Base-by-base conservation (phyloP, 345 rosid genomes). In the Salix purpurea region DNA sequence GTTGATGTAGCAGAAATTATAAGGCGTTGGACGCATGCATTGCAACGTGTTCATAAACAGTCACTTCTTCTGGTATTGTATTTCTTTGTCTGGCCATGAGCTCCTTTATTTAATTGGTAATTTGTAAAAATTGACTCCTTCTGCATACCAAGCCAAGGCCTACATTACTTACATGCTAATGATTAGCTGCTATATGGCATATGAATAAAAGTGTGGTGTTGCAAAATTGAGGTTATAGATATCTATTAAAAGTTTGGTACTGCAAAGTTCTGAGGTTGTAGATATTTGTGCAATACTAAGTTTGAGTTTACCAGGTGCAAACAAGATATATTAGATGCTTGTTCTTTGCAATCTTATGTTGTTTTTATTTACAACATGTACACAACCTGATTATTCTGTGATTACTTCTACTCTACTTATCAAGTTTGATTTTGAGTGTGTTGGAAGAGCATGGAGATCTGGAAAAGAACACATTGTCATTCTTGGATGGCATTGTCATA, bases 21-120 rank as follows among this genome's bases (percentile, higher is more conserved):
- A 71, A 88, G 99, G 83, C 95, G 99, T 70, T 96, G 99, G 98
- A 96, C 98, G 1, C 99, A 96, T 84, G 99, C 99, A 30, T 87
- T 96, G 80, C 99, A 94, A 79, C 97, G 98, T 80, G 91, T 96
- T 87, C 97, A 96, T 79, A 96, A 94, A 83, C 99, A 94, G 78
- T 93, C 99, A 42, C 95, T 93, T 79, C 99, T 86, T 76, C 81
- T 96, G 95, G 99, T 96, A 92, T 84, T 88, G 70, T 58, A 34
- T 72, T 75, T 70, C 7, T 84, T 73, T 74, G 69, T 26, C 66
- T n/a, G 74, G 52, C 72, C 37, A 69, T 81, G 36, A 52, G 40
- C 15, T 52, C 48, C 56, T 50, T 66, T 40, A 28, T 37, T 67
- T 4, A 65, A 74, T 50, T 77, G 74, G 54, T 56, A 56, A 67